Percentiles rank a stretch among this genome's conserved stretches.
These are phyloP conservation scores for Chlorophyllum brunneum DNA, from an alignment of 768 basidiomycete species.

Conservation along the genomic window DNA sequence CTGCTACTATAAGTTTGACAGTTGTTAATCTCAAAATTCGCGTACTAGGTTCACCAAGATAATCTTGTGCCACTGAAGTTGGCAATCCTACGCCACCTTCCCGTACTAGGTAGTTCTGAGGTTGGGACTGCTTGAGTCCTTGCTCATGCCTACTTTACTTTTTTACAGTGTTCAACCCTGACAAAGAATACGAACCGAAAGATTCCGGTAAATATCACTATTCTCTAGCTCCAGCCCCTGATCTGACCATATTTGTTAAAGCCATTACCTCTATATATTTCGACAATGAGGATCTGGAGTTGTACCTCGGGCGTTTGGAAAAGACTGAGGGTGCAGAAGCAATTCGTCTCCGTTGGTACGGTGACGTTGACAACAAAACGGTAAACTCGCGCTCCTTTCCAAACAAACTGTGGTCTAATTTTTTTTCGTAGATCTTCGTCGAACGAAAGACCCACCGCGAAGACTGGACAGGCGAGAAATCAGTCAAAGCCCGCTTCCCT, in stretches of 20 bases:
- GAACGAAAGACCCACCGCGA: conserved; percentile 93
- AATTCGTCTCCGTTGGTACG: conserved; percentile 95
- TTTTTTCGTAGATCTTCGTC: conserved; percentile 62
- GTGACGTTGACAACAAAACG: conserved; percentile 77
- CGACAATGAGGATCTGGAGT: conserved; percentile 91
- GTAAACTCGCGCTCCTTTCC: conserved; percentile 36
- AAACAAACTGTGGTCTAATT: not conserved
- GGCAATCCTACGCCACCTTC: conserved; percentile 87
- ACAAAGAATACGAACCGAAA: conserved; percentile 86
- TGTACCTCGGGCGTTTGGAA: conserved; percentile 94
- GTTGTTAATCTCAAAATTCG: not conserved
- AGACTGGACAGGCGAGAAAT: conserved; percentile 99
- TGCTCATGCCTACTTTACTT: not conserved
- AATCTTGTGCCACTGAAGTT: conserved; percentile 92
- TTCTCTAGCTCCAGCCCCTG: too few species aligned
- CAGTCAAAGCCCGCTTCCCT: conserved; percentile 94
- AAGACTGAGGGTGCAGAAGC: conserved; percentile 99
- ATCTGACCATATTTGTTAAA: conserved; percentile 19
- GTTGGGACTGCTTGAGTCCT: too few species aligned
- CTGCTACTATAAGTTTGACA: not conserved
- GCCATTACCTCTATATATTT: conserved; percentile 98
- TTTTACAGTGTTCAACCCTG: conserved; percentile 78
- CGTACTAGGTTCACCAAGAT: conserved; percentile 73
- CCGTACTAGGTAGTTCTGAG: conserved; percentile 71
- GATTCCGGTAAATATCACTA: conserved; percentile 59